Evolutionary conservation across 164 flowering plant species (phyloP).

Genomic region (Nymphaea colorata): DNA sequence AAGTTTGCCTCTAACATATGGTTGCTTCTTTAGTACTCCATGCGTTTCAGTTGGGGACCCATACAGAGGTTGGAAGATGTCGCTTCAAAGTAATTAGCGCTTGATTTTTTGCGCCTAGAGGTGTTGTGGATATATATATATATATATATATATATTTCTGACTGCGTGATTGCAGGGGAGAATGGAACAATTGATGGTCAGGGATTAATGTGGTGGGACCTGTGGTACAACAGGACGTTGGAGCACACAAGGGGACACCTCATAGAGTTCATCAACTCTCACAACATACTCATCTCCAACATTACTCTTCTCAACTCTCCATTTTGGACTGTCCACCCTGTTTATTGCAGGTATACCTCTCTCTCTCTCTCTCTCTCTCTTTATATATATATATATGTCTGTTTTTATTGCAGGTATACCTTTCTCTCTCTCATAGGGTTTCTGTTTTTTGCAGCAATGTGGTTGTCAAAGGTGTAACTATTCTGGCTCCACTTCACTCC

Average conservation of each 20-base stretch:
- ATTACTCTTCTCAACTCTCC: conserved; percentile 88
- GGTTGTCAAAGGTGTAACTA: conserved; percentile 76
- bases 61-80: too few relatives aligned
- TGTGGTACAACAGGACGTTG: conserved; percentile 94
- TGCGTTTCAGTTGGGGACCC: too few relatives aligned
- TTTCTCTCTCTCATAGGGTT: not conserved
- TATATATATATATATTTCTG: too few relatives aligned
- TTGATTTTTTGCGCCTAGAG: too few relatives aligned
- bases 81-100: too few relatives aligned
- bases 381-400: not conserved
- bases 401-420: not conserved
- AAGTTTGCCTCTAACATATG: too few relatives aligned
- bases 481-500: conserved; percentile 84
- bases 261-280: conserved; percentile 67
- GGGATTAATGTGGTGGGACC: conserved; percentile 98
- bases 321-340: conserved; percentile 97
- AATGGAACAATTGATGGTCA: conserved; percentile 96
- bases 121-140: too few relatives aligned
- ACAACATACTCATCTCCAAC: conserved; percentile 69
- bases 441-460: conserved; percentile 57
- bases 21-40: too few relatives aligned
- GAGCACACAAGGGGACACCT: conserved; percentile 94
- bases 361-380: not conserved
- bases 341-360: conserved; percentile 71
- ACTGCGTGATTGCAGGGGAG: conserved; percentile 36